Conservation (phyloP, 768 basidiomycete species). For the Pisolithus tinctorius region DNA sequence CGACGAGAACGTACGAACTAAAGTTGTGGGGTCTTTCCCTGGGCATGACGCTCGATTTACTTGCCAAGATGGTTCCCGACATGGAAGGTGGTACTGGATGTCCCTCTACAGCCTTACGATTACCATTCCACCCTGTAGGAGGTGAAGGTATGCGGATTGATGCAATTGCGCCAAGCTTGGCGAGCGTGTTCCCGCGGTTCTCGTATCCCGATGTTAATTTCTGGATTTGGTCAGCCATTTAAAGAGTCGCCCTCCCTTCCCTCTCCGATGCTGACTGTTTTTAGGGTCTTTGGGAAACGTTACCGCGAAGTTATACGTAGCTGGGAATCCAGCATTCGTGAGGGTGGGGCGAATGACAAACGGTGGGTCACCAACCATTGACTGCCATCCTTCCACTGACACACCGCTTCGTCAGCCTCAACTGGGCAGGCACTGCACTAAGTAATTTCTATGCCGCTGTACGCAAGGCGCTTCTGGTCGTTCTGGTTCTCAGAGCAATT, state of each 20-base stretch:
- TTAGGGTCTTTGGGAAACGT: conserved; percentile 90
- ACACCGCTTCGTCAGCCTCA: conserved; percentile 51
- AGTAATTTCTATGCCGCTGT: conserved; percentile 93
- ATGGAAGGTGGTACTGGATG: conserved; percentile 25
- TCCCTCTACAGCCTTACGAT: conserved; percentile 43
- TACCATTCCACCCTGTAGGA: conserved; percentile 49
- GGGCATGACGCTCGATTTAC: conserved; percentile 90
- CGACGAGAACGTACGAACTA: conserved; percentile 38
- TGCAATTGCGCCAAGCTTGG: conserved; percentile 64
- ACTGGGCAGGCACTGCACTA: conserved; percentile 92
- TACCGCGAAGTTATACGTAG: conserved; percentile 90
- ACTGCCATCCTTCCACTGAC: not conserved
- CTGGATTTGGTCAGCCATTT: conserved; percentile 79
- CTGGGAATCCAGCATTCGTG: conserved; percentile 82
- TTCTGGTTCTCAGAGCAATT: conserved; percentile 81
- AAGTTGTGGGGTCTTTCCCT: conserved; percentile 96
- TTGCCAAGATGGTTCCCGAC: conserved; percentile 73
- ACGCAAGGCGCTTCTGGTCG: conserved; percentile 89
- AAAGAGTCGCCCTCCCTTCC: not conserved
- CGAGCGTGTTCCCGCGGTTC: conserved; percentile 90
- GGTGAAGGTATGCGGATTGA: conserved; percentile 53
- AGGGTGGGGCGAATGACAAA: conserved; percentile 69
- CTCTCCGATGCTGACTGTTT: conserved; percentile 2
- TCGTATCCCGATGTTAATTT: conserved; percentile 98
- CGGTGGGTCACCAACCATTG: conserved; percentile 39